Evolutionary conservation across 495 filamentous ascomycete species (phyloP).

Genomic region (Aspergillus baeticus): DNA sequence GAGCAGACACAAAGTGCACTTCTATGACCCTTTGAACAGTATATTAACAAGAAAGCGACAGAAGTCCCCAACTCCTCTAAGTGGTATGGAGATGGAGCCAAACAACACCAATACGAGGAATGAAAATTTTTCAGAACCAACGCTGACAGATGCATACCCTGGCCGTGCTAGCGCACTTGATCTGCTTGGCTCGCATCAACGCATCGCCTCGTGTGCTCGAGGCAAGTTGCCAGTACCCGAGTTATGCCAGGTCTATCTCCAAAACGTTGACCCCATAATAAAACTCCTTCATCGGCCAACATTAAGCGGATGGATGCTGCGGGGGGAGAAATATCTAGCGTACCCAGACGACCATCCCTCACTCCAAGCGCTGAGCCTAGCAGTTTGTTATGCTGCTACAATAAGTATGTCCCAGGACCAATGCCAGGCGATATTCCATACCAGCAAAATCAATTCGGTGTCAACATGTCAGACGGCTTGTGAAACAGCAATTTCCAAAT

Average conservation of each 20-base stretch:
- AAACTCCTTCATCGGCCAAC: slow-evolving; percentile 9
- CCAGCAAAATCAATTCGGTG: background rate
- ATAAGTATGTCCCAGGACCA: background rate
- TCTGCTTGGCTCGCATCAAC: background rate
- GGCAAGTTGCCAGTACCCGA: background rate
- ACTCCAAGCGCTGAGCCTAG: background rate
- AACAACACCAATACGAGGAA: no score
- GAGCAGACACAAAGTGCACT: no score
- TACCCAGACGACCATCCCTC: background rate
- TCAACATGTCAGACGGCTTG: background rate
- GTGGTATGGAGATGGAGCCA: no score
- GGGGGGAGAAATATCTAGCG: background rate
- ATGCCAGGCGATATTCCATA: background rate
- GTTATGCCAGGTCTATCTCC: slow-evolving; percentile 4
- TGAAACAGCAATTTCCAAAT: background rate
- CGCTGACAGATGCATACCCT: no score
- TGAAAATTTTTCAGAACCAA: no score
- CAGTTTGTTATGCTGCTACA: slow-evolving; percentile 8
- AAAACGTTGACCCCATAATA: slow-evolving; percentile 6
- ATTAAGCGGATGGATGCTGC: background rate
- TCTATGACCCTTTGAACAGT: no score
- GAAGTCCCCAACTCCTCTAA: no score
- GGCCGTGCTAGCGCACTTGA: background rate
- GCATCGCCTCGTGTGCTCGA: background rate
- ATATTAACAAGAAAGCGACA: no score